Base-by-base conservation (phyloP, 148 eudicot species). In the Rheum nobile region DNA sequence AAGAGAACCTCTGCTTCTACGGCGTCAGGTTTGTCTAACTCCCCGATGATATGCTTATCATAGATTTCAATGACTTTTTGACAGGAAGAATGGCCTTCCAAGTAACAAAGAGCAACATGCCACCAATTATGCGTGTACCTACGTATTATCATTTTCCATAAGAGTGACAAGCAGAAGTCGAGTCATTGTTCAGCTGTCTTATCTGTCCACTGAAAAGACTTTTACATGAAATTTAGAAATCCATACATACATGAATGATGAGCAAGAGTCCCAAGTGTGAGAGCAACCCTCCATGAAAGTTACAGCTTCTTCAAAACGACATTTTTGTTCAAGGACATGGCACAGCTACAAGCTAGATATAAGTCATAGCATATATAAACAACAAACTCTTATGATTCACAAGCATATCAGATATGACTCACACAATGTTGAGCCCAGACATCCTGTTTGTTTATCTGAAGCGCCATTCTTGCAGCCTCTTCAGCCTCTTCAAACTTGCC, bases 101-200 rank as follows among this genome's bases (percentile, higher is more conserved):
- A 82, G 80, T 89, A 88, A 86, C 97, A 93, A 48, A 93, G 82
- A 57, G 98, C 95, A 75, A 91, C 90, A 74, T 93, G 98, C 98
- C 98, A 93, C 98, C 98, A 93, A 79, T 93, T 93, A 81, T 93
- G 98, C 0, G 98, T 88, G 79, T 78, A 84, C 89, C 98, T 93
- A 77, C 43, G 77, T 67, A 68, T 73, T 71, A 71, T 48, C 55
- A 65, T 32, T 34, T 32, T 31, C 67, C 34, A 28, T 26, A 48
- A 48, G 21, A 48, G 54, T 16, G 54, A 41, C 6, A 3, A 41
- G 6, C 43, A 41, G 11, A 41, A 48, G 47, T 14, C 17, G 7
- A n/a, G 22, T 55, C 4, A 55, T n/a, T n/a, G n/a, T n/a, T n/a
- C n/a, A n/a, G n/a, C n/a, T n/a, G n/a, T n/a, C n/a, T n/a, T n/a